A percentile compares a stretch with the other conserved stretches of the same genome.
Evolutionary conservation across 1,284 basidiomycete species (phyloP).

Genomic region (Takashimella tepidaria): DNA sequence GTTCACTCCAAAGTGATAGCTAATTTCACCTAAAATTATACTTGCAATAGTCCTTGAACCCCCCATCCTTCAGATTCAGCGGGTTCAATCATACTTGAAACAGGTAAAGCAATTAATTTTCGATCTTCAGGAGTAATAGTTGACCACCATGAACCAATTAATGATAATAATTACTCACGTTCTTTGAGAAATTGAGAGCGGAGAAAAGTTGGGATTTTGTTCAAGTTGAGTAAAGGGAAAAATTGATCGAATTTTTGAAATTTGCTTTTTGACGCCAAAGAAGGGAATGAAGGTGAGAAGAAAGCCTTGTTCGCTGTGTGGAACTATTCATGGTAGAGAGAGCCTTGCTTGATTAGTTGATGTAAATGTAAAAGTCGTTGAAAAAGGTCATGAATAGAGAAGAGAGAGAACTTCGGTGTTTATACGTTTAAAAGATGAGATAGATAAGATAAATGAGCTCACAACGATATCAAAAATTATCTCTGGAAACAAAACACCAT

Average conservation of each 20-base stretch:
- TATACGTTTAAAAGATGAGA: no score
- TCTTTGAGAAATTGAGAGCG: background rate
- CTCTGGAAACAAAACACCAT: background rate
- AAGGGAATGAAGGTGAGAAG: background rate
- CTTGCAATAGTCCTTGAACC: background rate
- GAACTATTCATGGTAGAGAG: background rate
- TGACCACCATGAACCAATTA: background rate
- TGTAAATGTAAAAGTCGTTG: no score
- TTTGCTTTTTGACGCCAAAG: background rate
- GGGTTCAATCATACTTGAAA: background rate
- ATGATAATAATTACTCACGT: background rate
- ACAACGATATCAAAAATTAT: background rate
- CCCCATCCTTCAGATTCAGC: background rate
- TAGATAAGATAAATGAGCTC: background rate
- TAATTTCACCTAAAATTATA: background rate
- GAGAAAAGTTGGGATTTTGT: background rate
- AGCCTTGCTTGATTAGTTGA: no score
- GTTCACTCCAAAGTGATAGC: no score
- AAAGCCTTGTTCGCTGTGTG: background rate
- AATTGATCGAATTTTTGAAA: background rate
- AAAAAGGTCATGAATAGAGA: no score
- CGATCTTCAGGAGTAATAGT: background rate
- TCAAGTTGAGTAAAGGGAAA: background rate
- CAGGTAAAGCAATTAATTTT: background rate
- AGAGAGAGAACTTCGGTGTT: no score